Evolutionary conservation across 768 basidiomycete genomes (phyloP).

Genomic region (Arthromyces matolae): DNA sequence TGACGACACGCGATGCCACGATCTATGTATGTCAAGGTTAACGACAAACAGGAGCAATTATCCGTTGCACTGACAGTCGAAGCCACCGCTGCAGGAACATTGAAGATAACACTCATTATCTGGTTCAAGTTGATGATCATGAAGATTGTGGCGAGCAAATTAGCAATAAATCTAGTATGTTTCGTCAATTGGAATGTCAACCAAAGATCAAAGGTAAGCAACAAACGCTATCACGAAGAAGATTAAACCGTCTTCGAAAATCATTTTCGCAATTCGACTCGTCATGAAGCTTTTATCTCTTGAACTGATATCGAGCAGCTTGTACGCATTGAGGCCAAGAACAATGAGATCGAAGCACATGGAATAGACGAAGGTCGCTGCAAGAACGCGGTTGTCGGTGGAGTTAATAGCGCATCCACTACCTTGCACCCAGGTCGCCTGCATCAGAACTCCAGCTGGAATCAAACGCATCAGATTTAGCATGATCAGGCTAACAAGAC

Average conservation of each 20-base stretch:
- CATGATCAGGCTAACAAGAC: background rate
- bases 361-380: conserved; percentile 71
- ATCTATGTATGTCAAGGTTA: conserved; percentile 40
- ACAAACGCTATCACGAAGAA: conserved; percentile 74
- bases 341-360: conserved; percentile 72
- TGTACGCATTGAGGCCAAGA: conserved; percentile 56
- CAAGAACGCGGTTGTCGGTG: conserved; percentile 61
- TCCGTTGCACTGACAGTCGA: conserved; percentile 38
- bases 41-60: background rate
- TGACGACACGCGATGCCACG: conserved; percentile 57
- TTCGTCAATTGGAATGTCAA: background rate
- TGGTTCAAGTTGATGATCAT: conserved; percentile 64
- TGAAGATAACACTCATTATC: conserved; percentile 65
- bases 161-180: conserved; percentile 37
- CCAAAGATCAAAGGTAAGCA: background rate
- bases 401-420: conserved; percentile 50
- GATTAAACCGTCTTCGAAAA: conserved; percentile 69
- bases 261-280: conserved; percentile 54
- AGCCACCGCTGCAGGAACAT: conserved; percentile 57
- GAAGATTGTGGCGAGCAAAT: conserved; percentile 50
- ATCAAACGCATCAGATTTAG: conserved; percentile 2
- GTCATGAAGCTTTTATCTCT: conserved; percentile 24
- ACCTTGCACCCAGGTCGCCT: conserved; percentile 47
- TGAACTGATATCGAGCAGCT: conserved; percentile 36
- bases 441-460: conserved; percentile 53